Evolutionary conservation across 1,139 yeast species (phyloP), one percentile per base, ranked within the genome.

Genomic region (Yamadazyma epiphylla): DNA sequence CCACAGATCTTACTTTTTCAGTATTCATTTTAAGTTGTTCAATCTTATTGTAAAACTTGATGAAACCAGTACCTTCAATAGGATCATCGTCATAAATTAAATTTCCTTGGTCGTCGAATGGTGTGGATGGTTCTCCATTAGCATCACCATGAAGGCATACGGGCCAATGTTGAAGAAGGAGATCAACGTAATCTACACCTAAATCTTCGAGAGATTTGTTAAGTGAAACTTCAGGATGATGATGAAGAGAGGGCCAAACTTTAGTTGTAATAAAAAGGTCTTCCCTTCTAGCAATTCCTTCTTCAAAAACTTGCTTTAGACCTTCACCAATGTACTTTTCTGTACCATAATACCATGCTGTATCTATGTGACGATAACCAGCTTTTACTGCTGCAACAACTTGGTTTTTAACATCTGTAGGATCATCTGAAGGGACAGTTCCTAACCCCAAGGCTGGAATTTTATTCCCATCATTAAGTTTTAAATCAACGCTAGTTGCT

Each of bases 101-200:
- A 10, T 61, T 58, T 0, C 78, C 80, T 21, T 64, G 45, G 2
- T 51, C 50, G 38, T 63, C 66, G 21, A 42, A 46, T 1, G 74
- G 74, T 19, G 42, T 43, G 1, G 59, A 28, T 4, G 70, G 70
- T 13, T 42, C 32, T 1, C 73, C 73, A 35, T 64, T 51, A 21
- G 53, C 60, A 41, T 58, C 69, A 5, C 65, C 64, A 24, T 46
- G 49, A 15, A 62, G 45, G 34, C 61, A 55, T 20, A 73, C 39
- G 5, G 84, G 85, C 83, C 83, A 78, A 47, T 78, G 84, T 38
- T 75, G 81, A 37, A 78, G 60, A 5, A 70, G 55, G 35, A 77
- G 54, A 46, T 78, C 83, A 22, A 76, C 78, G 39, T 78, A 77
- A 15, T 76, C 83, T 26, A 76, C 29, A 1, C 75, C 74, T 36